Evolutionary conservation across 2,329 filamentous ascomycete species (phyloP).

Genomic region (Diplodia sapinea): DNA sequence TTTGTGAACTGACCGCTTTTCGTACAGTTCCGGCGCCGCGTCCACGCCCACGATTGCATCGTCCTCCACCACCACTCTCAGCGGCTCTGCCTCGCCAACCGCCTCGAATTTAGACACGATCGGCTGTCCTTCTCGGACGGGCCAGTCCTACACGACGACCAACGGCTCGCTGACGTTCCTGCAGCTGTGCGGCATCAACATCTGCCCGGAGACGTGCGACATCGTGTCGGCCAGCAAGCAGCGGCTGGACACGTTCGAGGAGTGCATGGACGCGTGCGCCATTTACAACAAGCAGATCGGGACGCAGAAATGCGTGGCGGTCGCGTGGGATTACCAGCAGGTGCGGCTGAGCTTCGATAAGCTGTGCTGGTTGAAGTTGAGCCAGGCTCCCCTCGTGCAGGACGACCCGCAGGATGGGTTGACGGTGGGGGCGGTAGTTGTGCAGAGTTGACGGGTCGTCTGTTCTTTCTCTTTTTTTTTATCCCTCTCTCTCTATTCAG

Average conservation of each 20-base stretch:
- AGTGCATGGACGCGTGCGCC: conserved; percentile 21
- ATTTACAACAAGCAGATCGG: conserved; percentile 17
- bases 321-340: conserved; percentile 26
- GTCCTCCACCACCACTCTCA: conserved; percentile 11
- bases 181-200: conserved; percentile 22
- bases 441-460: conserved; percentile 4
- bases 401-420: conserved; percentile 16
- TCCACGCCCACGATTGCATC: neutral
- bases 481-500: no score
- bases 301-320: conserved; percentile 20
- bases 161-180: conserved; percentile 16
- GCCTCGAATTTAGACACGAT: neutral
- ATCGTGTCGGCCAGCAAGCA: conserved; percentile 14
- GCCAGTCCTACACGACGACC: conserved; percentile 13
- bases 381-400: neutral
- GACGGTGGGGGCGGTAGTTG: conserved; percentile 8
- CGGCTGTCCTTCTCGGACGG: conserved; percentile 3
- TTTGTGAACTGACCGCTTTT: neutral
- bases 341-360: conserved; percentile 25
- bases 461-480: no score
- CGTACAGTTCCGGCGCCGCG: no score
- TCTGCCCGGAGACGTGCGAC: conserved; percentile 25
- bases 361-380: conserved; percentile 19
- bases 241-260: conserved; percentile 5
- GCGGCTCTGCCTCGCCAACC: neutral